Evolutionary conservation across 768 basidiomycete species (phyloP), one percentile per base, ranked within the genome.

Genomic region (Cystobasidiopsis lactophilus): DNA sequence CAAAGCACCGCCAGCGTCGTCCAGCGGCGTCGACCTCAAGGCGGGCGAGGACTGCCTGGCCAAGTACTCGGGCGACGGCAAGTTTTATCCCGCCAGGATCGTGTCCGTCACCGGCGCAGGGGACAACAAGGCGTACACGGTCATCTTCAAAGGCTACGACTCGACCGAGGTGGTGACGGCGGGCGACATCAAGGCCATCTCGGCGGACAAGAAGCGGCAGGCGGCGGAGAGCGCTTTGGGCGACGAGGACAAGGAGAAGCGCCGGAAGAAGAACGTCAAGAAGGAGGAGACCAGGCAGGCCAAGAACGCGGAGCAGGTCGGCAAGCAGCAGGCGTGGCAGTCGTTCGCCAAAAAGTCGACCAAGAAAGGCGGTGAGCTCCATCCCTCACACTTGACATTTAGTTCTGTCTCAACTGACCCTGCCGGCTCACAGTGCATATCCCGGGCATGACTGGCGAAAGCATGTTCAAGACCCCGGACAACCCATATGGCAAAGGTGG

Each of bases 261-360:
- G 85, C 75, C 83, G 84, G 74, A 86, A 86, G 72, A 85, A 85
- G 71, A 88, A 85, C 62, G 85, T 88, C 72, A 86, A 86, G 72
- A 88, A 88, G 67, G 59, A 84, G 39, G 85, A 88, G 70, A 74
- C 70, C 18, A 77, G 74, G 62, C 84, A 83, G 33, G 74, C 77
- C 9, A 89, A 89, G 68, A 81, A 84, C 10, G 84, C 85, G 66
- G 85, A 89, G 64, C 85, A 89, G 69, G 72, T 69, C 30, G 71
- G 71, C 57, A 85, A 85, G 68, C 84, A 88, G 69, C 76, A 75
- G 54, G 78, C 77, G 41, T 91, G 85, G 85, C 84, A 88, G 69
- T 84, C 84, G 69, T 91, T 91, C 70, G 78, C 85, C 21, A 91
- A 88, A 71, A 91, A 91, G 70, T 76, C 78, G 27, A 82, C 85